phyloP scores from a whole-genome alignment of 2,329 filamentous ascomycete species.

The Plenodomus lindquistii region DNA sequence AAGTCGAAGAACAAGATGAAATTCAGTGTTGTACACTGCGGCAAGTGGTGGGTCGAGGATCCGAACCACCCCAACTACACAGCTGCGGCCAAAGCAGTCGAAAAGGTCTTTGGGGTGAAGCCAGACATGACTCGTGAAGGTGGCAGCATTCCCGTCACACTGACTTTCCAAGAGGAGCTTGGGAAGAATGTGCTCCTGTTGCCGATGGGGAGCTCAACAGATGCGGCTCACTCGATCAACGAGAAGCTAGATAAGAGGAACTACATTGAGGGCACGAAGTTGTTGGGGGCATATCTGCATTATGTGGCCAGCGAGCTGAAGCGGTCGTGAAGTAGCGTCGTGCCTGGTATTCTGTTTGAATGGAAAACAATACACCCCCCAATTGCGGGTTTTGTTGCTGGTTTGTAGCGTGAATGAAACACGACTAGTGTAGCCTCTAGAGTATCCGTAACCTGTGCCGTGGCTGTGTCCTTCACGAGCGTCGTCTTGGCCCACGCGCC shows the following conservation, averaged over 20 bases:
- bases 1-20: slow-evolving; percentile 90
- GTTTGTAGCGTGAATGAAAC: too few species aligned
- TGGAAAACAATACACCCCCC: slow-evolving; percentile 14
- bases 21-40: slow-evolving; percentile 80
- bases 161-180: slow-evolving; percentile 96
- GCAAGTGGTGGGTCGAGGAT: slow-evolving; percentile 98
- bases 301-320: slow-evolving; percentile 90
- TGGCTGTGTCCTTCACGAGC: too few species aligned
- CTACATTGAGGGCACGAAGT: slow-evolving; percentile 97
- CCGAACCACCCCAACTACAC: slow-evolving; percentile 99
- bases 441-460: too few species aligned
- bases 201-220: slow-evolving; percentile 96
- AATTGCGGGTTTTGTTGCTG: not conserved
- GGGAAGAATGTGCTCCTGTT: slow-evolving; percentile 96
- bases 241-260: slow-evolving; percentile 97
- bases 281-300: slow-evolving; percentile 92
- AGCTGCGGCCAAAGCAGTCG: slow-evolving; percentile 91
- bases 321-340: slow-evolving; percentile 1
- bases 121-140: slow-evolving; percentile 96
- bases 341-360: not conserved
- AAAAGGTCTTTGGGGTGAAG: slow-evolving; percentile 90
- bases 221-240: slow-evolving; percentile 96
- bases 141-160: slow-evolving; percentile 93
- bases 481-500: too few species aligned
- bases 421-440: too few species aligned